Base-by-base conservation (phyloP, 2,329 filamentous ascomycete species). In the Pseudonectria buxi region DNA sequence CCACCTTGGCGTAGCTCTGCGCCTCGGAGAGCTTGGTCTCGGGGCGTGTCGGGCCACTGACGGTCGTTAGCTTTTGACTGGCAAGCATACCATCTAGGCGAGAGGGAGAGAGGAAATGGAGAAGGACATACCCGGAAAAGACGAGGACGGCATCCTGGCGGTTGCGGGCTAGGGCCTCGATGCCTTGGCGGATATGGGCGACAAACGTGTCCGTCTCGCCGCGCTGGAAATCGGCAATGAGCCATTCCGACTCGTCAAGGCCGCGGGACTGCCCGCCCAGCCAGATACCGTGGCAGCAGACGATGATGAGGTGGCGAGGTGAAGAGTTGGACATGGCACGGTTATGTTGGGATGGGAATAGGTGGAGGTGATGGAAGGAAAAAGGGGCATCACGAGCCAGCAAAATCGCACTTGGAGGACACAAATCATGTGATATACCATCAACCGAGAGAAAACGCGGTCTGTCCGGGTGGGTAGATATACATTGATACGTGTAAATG, bases 221-320 rank as follows among this genome's bases (percentile, higher is more conserved):
- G 14, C 63, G 67, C 55, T 95, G 88, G 53, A 92, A 94, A 24
- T 72, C 66, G 34, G 86, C 81, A 12, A 94, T 80, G 22, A 87
- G 68, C 80, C 81, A 86, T 54, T 84, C 78, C 6, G 62, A 43
- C 53, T 83, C 78, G 40, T 72, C 62, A 14, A 54, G 43, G 24
- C 78, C 78, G 2, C 60, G 58, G 2, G 62, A 59, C 3, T 69
- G 64, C 0, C 78, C 77, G 16, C 79, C 79, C 11, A 69, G 61
- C 70, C 83, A 94, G 39, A 90, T 86, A 18, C 78, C 84, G 62
- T 94, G 87, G 57, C 87, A 89, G 65, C 86, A 92, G 33, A 94
- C 82, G 31, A 94, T 64, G 33, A 94, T 76, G 10, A 94, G 71
- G 45, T 85, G 72, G 9, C 9, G 18, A 5, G 59, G 60, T 18